These are phyloP conservation scores for Thelonectria olida DNA, from an alignment of 2,329 filamentous ascomycete genomes.

Conservation along the genomic window DNA sequence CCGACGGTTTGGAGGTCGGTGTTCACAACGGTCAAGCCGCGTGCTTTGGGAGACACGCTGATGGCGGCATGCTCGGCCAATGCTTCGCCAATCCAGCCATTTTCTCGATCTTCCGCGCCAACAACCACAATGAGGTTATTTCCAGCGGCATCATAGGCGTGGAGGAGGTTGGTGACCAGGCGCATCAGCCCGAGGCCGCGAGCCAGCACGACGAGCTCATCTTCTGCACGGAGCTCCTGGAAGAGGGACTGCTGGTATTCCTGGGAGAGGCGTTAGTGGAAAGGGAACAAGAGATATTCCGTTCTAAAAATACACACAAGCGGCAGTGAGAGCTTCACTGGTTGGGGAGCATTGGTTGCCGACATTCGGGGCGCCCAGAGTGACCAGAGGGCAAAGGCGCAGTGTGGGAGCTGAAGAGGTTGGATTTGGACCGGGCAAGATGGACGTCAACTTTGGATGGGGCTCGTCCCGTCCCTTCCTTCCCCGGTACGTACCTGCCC, in stretches of 20 bases:
- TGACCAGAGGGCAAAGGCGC: slow-evolving; percentile 8
- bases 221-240: slow-evolving; percentile 86
- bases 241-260: slow-evolving; percentile 97
- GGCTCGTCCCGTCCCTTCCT: neutral
- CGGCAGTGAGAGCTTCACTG: slow-evolving; percentile 84
- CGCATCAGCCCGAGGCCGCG: slow-evolving; percentile 91
- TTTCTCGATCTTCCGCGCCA: slow-evolving; percentile 90
- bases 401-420: slow-evolving; percentile 18
- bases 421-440: neutral
- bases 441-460: neutral
- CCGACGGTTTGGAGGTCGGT: slow-evolving; percentile 91
- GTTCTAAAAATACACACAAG: slow-evolving; percentile 40
- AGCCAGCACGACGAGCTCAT: slow-evolving; percentile 92
- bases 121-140: slow-evolving; percentile 92
- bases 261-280: slow-evolving; percentile 50
- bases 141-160: slow-evolving; percentile 95
- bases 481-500: neutral
- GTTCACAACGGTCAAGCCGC: slow-evolving; percentile 91
- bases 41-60: slow-evolving; percentile 81
- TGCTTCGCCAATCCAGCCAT: slow-evolving; percentile 96
- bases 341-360: slow-evolving; percentile 65
- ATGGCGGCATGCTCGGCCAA: slow-evolving; percentile 94
- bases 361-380: slow-evolving; percentile 55
- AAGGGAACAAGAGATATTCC: neutral
- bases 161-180: slow-evolving; percentile 93